Evolutionary conservation across 2,329 filamentous ascomycete species (phyloP), one percentile per base, ranked within the genome.

Genomic region (Daldinia eschscholtzii): DNA sequence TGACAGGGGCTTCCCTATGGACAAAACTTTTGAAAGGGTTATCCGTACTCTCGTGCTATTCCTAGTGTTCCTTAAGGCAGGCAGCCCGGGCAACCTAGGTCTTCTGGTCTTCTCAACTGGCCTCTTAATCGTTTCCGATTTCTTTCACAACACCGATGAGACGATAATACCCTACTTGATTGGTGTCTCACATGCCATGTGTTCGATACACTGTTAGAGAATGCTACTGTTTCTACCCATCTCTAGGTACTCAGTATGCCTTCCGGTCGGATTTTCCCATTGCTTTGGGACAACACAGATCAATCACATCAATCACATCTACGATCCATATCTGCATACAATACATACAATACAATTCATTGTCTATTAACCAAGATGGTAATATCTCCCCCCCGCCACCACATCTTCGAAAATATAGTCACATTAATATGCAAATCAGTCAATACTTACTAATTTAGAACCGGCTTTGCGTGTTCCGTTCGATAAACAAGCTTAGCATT

Each of bases 121-220:
- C 50, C 57, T 59, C 60, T 35, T 18, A n/a, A 20, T 41, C 28
- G 30, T 35, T 41, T 33, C 35, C 26, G 39, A 44, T 41, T 7
- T 52, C 39, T 48, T 46, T 46, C 35, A 67, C 55, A 59, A 67
- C 64, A 67, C 39, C 35, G 57, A 70, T 67, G 67, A 70, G 60
- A 70, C 67, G 12, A 10, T 42, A 48, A 44, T 56, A n/a, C 44
- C 30, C 56, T 42, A 52, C 20, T 57, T 26, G 37, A 50, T 55
- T 28, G 55, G 44, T 64, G 60, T 70, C 20, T 67, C 60, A 67
- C 44, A 64, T 64, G 39, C n/a, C 57, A n/a, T 44, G 37, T 28
- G 18, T 35, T 23, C 48, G 67, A 30, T 56, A 18, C 23, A 28
- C 28, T 9, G 37, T 30, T 18, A 44, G 35, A 35, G 30, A 3